A percentile compares a stretch with the other conserved stretches of the same genome.
Conservation (phyloP, 805 yeast genomes). For the Nakazawaea pomicola region DNA sequence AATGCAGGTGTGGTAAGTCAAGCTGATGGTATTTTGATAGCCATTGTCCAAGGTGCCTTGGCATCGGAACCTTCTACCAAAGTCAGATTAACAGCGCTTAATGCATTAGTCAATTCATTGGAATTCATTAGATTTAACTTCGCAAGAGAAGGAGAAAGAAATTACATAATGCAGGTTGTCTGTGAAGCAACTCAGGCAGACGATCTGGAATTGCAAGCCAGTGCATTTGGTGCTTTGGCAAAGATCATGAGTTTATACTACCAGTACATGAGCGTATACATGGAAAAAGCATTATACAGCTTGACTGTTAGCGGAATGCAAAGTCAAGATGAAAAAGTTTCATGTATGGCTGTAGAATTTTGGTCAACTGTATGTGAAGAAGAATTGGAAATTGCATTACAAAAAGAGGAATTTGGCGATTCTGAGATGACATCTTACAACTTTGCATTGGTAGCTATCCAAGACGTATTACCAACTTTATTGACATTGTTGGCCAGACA, state of each 20-base stretch:
- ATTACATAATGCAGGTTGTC: constrained; percentile 96
- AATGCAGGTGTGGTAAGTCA: constrained; percentile 75
- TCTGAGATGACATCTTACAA: constrained; percentile 57
- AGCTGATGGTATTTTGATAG: constrained; percentile 87
- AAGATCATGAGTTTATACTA: constrained; percentile 88
- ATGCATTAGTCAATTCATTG: constrained; percentile 86
- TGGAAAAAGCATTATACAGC: constrained; percentile 94
- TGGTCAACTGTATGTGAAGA: constrained; percentile 99
- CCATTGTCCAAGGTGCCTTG: constrained; percentile 96
- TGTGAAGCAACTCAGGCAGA: constrained; percentile 97
- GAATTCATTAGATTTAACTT: constrained; percentile 87
- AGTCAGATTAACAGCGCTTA: constrained; percentile 86
- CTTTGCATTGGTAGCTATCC: constrained; percentile 80
- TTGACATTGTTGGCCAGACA: constrained; percentile 77
- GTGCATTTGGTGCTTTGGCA: constrained; percentile 94
- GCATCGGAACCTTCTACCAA: constrained; percentile 64
- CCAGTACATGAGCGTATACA: constrained; percentile 84
- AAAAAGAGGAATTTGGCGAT: constrained; percentile 56
- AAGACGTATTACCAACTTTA: constrained; percentile 84
- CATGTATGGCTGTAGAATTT: constrained; percentile 98
- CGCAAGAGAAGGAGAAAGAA: constrained; percentile 90
- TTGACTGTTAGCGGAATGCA: constrained; percentile 91
- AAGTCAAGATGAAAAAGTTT: constrained; percentile 73
- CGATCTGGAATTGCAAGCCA: constrained; percentile 78
- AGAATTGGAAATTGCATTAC: constrained; percentile 75